Evolutionary conservation across 2,329 filamentous ascomycete genomes (phyloP), one percentile per base, ranked within the genome.

Genomic region (Hawksworthiomyces lignivorus): DNA sequence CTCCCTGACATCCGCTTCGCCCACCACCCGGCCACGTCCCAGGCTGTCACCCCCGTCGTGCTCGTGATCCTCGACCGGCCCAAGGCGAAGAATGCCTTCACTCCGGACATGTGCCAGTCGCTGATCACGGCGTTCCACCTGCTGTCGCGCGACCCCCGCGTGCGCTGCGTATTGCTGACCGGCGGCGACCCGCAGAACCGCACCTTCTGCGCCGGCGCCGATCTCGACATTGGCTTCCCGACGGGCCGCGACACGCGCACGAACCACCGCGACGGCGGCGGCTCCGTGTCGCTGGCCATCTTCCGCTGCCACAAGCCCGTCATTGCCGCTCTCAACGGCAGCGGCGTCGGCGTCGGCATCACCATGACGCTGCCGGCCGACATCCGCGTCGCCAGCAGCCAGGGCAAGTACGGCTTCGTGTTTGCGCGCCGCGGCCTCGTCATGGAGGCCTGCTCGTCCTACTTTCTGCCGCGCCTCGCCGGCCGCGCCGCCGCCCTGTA

Each of bases 361-460:
- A 80, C 76, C 28, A 75, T 79, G 70, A 75, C 75, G 22, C 64
- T 80, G 4, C 68, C 76, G 2, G 71, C 70, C 39, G 67, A 65
- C 36, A 65, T 75, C 39, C 64, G 71, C 38, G 53, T 82, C 48
- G 75, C 66, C 30, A 76, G 73, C 49, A 56, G 62, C 30, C 61
- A 64, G 10, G 79, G 82, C 3, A 83, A 82, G 55, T 73, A 87
- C 48, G 84, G 83, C 39, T 85, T 87, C 56, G 82, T 87, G 15
- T 89, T 88, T 58, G 70, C 73, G 19, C 73, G 82, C 20, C 70
- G 83, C 32, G 84, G 83, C 1, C 69, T 88, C 53, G 69, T 77
- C 45, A 81, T 84, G 74, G 84, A 89, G 60, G 82, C 80, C 1
- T 81, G 75, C 54, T 78, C 72, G 38, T 80, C 76, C 8, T 88